Evolutionary conservation across 2,329 filamentous ascomycete genomes (phyloP).

Genomic region (Polychaeton citri): DNA sequence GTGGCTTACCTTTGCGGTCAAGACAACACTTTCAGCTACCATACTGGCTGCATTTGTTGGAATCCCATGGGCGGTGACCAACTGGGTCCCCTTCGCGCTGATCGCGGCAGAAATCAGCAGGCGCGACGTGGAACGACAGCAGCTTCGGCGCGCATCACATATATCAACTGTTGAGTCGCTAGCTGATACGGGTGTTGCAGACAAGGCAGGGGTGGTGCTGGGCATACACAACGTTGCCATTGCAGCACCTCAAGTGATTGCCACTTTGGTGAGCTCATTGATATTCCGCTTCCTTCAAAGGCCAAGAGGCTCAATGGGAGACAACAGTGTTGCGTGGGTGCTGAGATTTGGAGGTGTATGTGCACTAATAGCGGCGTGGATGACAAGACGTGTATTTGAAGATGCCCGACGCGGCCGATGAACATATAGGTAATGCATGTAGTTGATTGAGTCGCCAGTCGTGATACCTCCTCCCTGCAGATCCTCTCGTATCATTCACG

Average conservation of each 20-base stretch:
- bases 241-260: slow-evolving; percentile 79
- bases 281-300: slow-evolving; percentile 83
- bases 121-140: slow-evolving; percentile 51
- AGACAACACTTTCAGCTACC: slow-evolving; percentile 57
- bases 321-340: slow-evolving; percentile 78
- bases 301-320: slow-evolving; percentile 68
- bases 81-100: slow-evolving; percentile 92
- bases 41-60: slow-evolving; percentile 69
- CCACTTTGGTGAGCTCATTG: slow-evolving; percentile 68
- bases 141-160: slow-evolving; percentile 22
- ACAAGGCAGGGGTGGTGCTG: slow-evolving; percentile 79
- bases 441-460: no score
- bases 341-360: slow-evolving; percentile 71
- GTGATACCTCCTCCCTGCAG: no score
- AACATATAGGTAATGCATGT: no score
- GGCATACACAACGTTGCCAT: slow-evolving; percentile 95
- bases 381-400: slow-evolving; percentile 56
- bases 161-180: slow-evolving; percentile 36
- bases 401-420: no score
- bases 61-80: slow-evolving; percentile 80
- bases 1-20: slow-evolving; percentile 70
- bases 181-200: slow-evolving; percentile 43
- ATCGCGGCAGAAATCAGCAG: slow-evolving; percentile 86
- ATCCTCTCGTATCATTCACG: no score
- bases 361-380: slow-evolving; percentile 61